phyloP scores from a whole-genome alignment of 163 green algal genomes.

The Coccomyxa subellipsoidea region DNA sequence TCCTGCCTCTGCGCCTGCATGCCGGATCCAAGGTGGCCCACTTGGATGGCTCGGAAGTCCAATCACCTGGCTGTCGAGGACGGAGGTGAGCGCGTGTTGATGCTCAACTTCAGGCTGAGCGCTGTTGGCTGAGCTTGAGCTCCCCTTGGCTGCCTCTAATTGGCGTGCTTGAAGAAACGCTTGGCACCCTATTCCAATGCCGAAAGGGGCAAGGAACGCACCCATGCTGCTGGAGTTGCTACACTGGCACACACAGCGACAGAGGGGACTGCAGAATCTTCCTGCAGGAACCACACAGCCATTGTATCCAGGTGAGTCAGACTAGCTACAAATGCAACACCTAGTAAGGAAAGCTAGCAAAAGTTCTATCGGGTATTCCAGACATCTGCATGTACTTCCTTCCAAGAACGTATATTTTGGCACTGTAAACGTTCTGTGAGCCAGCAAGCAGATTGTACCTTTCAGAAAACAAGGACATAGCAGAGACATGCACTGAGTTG shows the following conservation, averaged over 20 bases:
- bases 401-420: too few relatives aligned
- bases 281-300: background rate
- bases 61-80: background rate
- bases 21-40: background rate
- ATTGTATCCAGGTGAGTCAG: too few relatives aligned
- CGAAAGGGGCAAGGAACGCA: background rate
- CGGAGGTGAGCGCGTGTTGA: background rate
- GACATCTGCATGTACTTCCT: too few relatives aligned
- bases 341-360: too few relatives aligned
- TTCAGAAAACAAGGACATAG: background rate
- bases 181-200: background rate
- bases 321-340: background rate
- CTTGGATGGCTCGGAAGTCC: background rate
- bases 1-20: background rate
- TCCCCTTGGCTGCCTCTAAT: background rate
- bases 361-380: too few relatives aligned
- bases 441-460: background rate
- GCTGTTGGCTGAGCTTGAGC: background rate
- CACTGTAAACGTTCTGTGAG: too few relatives aligned
- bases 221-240: background rate
- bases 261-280: background rate
- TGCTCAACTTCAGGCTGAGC: background rate
- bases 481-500: background rate
- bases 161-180: background rate
- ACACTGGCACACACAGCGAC: background rate